Evolutionary conservation across 2,329 filamentous ascomycete genomes (phyloP).

Genomic region (Trichoderma atrobrunneum): DNA sequence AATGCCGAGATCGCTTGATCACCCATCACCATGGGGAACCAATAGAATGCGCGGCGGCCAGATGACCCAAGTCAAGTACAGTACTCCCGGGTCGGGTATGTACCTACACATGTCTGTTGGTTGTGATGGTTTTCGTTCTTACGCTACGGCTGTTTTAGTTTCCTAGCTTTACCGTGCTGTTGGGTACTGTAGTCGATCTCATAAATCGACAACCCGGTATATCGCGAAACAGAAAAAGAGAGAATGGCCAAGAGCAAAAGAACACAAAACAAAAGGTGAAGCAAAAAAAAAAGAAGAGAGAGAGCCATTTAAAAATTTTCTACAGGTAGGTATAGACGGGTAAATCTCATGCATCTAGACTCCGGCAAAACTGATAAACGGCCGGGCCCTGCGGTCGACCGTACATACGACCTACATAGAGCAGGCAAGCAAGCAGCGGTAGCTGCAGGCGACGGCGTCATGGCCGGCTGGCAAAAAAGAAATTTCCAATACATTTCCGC

Average conservation of each 20-base stretch:
- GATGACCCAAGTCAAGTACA: background rate
- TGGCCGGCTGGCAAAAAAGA: slow-evolving; percentile 8
- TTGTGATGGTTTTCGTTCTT: background rate
- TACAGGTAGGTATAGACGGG: background rate
- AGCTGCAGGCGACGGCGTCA: slow-evolving; percentile 8
- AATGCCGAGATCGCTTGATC: slow-evolving; percentile 18
- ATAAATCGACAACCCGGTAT: background rate
- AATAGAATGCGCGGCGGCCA: slow-evolving; percentile 3
- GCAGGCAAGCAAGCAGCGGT: background rate
- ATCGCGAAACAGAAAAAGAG: background rate
- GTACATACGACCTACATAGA: background rate
- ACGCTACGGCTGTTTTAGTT: background rate
- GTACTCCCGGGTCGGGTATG: background rate
- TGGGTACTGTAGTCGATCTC: background rate
- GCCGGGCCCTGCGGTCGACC: background rate
- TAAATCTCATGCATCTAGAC: background rate
- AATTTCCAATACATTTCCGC: slow-evolving; percentile 19
- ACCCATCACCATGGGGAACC: slow-evolving; percentile 5
- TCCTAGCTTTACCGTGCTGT: background rate
- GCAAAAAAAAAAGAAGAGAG: background rate
- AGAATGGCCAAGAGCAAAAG: background rate
- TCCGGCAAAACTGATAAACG: slow-evolving; percentile 15
- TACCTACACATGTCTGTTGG: background rate
- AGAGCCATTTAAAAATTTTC: background rate
- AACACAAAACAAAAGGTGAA: background rate